These are phyloP conservation scores for Psilocybe cubensis DNA, from an alignment of 768 basidiomycete genomes.

Conservation along the genomic window DNA sequence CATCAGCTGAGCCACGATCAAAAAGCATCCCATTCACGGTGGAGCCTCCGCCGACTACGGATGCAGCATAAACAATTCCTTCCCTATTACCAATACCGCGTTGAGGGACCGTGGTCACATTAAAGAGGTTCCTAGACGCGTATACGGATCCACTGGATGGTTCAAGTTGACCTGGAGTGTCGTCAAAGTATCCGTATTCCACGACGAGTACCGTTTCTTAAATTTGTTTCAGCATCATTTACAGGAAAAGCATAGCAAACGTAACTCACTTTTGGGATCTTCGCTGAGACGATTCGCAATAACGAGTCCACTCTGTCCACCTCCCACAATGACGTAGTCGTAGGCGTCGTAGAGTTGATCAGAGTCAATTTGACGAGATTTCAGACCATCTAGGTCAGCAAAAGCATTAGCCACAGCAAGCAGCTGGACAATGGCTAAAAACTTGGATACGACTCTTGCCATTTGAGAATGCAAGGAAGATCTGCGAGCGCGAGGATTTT, in stretches of 20 bases:
- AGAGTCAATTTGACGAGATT: not conserved
- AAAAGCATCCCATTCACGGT: slow-evolving; percentile 16
- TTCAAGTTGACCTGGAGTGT: slow-evolving; percentile 2
- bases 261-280: slow-evolving; percentile 10
- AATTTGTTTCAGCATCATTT: too few species aligned
- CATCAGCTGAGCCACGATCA: slow-evolving; percentile 9
- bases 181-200: slow-evolving; percentile 10
- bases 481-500: too few species aligned
- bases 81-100: not conserved
- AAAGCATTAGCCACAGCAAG: too few species aligned
- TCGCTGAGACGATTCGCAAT: slow-evolving; percentile 16
- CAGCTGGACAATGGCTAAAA: too few species aligned
- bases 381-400: not conserved
- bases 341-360: not conserved
- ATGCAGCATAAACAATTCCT: slow-evolving; percentile 3
- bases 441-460: too few species aligned
- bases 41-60: slow-evolving; percentile 14
- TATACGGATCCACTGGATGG: slow-evolving; percentile 3
- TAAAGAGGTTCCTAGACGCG: not conserved
- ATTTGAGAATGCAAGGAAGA: too few species aligned
- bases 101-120: not conserved
- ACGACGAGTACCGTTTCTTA: slow-evolving; percentile 6
- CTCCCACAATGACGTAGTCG: slow-evolving; percentile 7
- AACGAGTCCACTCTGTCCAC: slow-evolving; percentile 16
- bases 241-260: too few species aligned